Percentiles rank a stretch among this genome's conserved stretches.
Conservation (phyloP, 352 stramenopile genomes). For the Phytopythium delawarense region DNA sequence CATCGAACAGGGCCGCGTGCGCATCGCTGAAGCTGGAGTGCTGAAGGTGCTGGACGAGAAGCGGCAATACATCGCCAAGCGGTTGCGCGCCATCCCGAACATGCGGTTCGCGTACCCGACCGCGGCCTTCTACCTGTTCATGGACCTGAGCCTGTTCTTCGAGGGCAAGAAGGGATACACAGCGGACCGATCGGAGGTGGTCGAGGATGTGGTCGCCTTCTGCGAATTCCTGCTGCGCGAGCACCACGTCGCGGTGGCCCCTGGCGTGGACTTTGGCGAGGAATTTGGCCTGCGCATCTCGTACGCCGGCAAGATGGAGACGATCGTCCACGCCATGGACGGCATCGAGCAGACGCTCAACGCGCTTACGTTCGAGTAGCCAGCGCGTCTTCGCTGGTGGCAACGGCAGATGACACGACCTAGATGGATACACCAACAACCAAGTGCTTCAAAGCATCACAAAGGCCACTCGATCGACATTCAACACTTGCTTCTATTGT, state of each 20-base stretch:
- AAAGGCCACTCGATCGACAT: too few species aligned
- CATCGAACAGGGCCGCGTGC: slow-evolving; percentile 40
- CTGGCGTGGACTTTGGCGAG: slow-evolving; percentile 94
- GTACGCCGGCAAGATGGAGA: slow-evolving; percentile 93
- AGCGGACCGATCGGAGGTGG: slow-evolving; percentile 20
- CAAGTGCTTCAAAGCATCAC: too few species aligned
- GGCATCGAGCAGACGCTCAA: slow-evolving; percentile 47
- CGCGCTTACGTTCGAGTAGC: slow-evolving; percentile 34
- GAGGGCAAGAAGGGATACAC: slow-evolving; percentile 43
- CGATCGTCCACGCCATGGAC: slow-evolving; percentile 57
- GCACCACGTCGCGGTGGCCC: slow-evolving; percentile 91
- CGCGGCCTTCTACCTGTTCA: slow-evolving; percentile 96
- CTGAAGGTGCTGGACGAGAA: too few species aligned
- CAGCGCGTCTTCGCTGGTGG: too few species aligned
- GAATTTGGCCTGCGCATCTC: slow-evolving; percentile 90
- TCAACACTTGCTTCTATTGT: too few species aligned
- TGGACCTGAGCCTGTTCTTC: slow-evolving; percentile 83
- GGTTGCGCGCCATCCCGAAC: slow-evolving; percentile 77
- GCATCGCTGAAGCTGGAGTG: slow-evolving; percentile 29
- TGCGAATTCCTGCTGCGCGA: slow-evolving; percentile 91
- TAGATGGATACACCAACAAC: too few species aligned
- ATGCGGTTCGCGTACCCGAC: slow-evolving; percentile 83
- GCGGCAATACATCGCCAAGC: too few species aligned
- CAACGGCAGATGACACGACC: too few species aligned
- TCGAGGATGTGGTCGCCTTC: slow-evolving; percentile 58